phyloP scores from a whole-genome alignment of 257 asterid genomes.

The Asclepias syriaca region DNA sequence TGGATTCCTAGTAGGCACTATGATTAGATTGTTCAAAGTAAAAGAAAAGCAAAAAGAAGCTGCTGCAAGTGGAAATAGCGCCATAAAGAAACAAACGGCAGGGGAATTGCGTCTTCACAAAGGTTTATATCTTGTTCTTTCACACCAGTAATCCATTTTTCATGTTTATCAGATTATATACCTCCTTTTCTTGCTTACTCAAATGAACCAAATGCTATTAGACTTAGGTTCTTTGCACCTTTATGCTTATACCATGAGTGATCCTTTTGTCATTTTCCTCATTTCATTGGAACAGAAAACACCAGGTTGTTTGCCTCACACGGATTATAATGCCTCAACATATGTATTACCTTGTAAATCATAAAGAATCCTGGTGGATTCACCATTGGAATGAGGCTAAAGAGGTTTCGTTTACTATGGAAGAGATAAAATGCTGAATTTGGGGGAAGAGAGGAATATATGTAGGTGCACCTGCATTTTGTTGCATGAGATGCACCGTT shows the following conservation, averaged over 20 bases:
- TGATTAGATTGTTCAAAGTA: slow-evolving; percentile 36
- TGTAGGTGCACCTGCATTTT: background rate
- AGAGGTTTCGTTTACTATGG: background rate
- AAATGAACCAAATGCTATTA: background rate
- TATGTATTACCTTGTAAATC: background rate
- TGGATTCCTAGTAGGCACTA: slow-evolving; percentile 18
- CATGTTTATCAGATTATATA: background rate
- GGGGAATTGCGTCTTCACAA: slow-evolving; percentile 31
- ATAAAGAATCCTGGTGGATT: background rate
- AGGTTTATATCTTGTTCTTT: slow-evolving; percentile 14
- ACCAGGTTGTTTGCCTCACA: background rate
- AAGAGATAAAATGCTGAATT: background rate
- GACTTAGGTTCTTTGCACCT: background rate
- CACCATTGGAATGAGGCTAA: background rate
- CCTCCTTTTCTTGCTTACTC: background rate
- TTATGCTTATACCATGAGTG: background rate
- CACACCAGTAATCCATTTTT: background rate
- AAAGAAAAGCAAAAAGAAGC: slow-evolving; percentile 26
- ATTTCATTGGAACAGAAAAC: background rate
- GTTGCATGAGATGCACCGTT: background rate
- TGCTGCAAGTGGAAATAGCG: slow-evolving; percentile 22
- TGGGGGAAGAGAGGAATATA: background rate
- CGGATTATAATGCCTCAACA: background rate
- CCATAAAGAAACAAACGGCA: slow-evolving; percentile 21
- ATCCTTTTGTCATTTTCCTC: too few species aligned